A percentile compares a stretch with the other conserved stretches of the same genome.
phyloP scores from a whole-genome alignment of 495 filamentous ascomycete genomes.

The Neurospora africana region DNA sequence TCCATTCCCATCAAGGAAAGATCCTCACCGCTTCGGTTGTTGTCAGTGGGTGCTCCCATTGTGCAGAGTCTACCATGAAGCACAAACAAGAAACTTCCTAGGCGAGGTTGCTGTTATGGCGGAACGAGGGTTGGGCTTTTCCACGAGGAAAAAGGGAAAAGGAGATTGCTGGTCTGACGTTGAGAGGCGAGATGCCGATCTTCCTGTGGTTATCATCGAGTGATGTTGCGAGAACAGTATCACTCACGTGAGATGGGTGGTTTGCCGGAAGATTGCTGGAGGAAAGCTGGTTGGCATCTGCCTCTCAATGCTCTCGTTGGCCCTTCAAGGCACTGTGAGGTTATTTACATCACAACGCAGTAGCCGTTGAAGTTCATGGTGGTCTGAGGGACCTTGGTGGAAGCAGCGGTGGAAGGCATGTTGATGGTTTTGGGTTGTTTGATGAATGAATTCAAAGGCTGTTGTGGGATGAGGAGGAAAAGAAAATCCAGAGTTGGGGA shows the following conservation, averaged over 20 bases:
- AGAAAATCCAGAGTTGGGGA: slow-evolving; percentile 4
- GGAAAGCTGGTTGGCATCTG: neutral
- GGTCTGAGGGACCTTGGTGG: slow-evolving; percentile 21
- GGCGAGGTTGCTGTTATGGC: neutral
- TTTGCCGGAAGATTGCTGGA: neutral
- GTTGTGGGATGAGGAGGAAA: slow-evolving; percentile 12
- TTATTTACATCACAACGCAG: slow-evolving; percentile 32
- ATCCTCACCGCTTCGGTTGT: neutral
- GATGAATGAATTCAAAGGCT: slow-evolving; percentile 4
- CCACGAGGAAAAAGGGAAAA: neutral
- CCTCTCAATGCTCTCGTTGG: neutral
- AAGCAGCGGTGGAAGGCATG: slow-evolving; percentile 26
- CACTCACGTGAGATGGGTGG: neutral
- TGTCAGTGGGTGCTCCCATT: neutral
- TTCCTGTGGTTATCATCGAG: neutral
- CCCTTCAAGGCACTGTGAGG: slow-evolving; percentile 1
- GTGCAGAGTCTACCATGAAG: neutral
- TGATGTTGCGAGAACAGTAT: neutral
- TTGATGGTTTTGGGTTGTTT: slow-evolving; percentile 20
- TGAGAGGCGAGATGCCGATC: neutral
- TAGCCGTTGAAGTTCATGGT: slow-evolving; percentile 22
- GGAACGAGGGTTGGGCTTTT: neutral
- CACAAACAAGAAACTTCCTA: neutral
- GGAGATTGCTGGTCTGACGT: neutral
- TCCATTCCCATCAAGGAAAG: neutral